A percentile compares a stretch with the other conserved stretches of the same genome.
Evolutionary conservation across 2,329 filamentous ascomycete genomes (phyloP).

Genomic region (Aspergillus chevalieri): DNA sequence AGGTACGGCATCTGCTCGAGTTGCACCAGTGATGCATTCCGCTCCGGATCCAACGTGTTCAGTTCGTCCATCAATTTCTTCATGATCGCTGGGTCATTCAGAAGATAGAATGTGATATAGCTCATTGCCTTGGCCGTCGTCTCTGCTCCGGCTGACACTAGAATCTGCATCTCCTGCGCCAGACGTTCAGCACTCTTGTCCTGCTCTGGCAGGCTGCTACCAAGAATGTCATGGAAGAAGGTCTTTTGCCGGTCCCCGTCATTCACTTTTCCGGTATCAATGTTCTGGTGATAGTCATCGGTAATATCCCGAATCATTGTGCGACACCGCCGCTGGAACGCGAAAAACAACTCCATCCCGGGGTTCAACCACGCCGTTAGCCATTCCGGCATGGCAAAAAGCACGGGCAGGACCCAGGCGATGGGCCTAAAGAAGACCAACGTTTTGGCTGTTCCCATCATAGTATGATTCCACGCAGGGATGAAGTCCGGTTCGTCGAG

Average conservation of each 20-base stretch:
- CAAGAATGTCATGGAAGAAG: constrained; percentile 27
- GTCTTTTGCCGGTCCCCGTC: constrained; percentile 6
- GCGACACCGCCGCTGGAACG: constrained; percentile 14
- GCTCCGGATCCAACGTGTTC: constrained; percentile 5
- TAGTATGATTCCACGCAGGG: constrained; percentile 24
- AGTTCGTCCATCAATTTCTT: constrained; percentile 15
- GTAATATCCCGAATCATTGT: constrained; percentile 9
- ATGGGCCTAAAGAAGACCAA: constrained; percentile 17
- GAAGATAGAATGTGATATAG: constrained; percentile 15
- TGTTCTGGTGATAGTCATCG: constrained; percentile 3
- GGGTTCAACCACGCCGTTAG: constrained; percentile 15
- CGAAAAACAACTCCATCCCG: constrained; percentile 15
- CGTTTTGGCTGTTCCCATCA: constrained; percentile 18
- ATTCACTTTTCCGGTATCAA: neutral
- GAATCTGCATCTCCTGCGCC: constrained; percentile 23
- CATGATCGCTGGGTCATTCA: constrained; percentile 13
- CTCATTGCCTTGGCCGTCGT: constrained; percentile 26
- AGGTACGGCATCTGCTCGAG: constrained; percentile 25
- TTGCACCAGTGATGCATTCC: constrained; percentile 13
- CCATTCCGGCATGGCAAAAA: constrained; percentile 15
- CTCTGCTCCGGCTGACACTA: constrained; percentile 27
- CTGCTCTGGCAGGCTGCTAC: constrained; percentile 18
- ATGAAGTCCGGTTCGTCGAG: constrained; percentile 26
- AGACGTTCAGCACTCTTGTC: constrained; percentile 32
- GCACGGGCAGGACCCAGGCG: constrained; percentile 15